Conservation (phyloP, 352 stramenopile genomes). For the Globisporangium paddicum region DNA sequence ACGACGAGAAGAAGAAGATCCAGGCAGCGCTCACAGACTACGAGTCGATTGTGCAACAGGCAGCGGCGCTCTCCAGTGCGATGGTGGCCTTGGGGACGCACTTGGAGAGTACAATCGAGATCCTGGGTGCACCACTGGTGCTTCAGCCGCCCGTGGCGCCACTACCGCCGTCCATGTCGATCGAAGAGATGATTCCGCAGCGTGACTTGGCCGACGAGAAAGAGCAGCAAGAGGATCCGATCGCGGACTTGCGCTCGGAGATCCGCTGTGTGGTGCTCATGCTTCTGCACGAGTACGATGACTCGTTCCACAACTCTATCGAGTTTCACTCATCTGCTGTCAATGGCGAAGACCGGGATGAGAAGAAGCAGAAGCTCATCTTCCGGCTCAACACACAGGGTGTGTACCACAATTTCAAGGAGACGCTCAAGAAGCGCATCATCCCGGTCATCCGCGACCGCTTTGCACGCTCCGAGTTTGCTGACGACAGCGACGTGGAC, state of each 20-base stretch:
- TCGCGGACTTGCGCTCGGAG: conserved; percentile 46
- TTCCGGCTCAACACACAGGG: conserved; percentile 76
- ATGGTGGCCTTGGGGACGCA: conserved; percentile 22
- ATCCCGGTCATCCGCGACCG: conserved; percentile 63
- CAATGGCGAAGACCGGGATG: conserved; percentile 28
- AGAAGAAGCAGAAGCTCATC: conserved; percentile 69
- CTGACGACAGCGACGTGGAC: conserved; percentile 16
- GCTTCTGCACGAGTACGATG: conserved; percentile 66
- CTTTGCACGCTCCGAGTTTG: conserved; percentile 27
- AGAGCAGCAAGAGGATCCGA: conserved; percentile 35
- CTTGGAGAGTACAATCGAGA: conserved; percentile 21
- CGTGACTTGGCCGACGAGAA: conserved; percentile 43
- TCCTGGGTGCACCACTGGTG: conserved; percentile 36
- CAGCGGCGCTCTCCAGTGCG: conserved; percentile 19
- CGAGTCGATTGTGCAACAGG: conserved; percentile 29
- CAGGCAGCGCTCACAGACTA: conserved; percentile 63
- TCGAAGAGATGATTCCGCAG: conserved; percentile 48
- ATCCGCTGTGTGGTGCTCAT: conserved; percentile 49
- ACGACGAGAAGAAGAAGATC: conserved; percentile 76
- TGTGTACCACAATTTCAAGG: conserved; percentile 77
- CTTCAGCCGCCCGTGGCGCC: conserved; percentile 25
- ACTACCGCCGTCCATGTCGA: conserved; percentile 19
- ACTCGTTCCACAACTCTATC: conserved; percentile 9
- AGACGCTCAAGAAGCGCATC: conserved; percentile 80
- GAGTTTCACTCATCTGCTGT: background rate